phyloP scores from a whole-genome alignment of 2,329 filamentous ascomycete species.

The Calonectria fujianensis region DNA sequence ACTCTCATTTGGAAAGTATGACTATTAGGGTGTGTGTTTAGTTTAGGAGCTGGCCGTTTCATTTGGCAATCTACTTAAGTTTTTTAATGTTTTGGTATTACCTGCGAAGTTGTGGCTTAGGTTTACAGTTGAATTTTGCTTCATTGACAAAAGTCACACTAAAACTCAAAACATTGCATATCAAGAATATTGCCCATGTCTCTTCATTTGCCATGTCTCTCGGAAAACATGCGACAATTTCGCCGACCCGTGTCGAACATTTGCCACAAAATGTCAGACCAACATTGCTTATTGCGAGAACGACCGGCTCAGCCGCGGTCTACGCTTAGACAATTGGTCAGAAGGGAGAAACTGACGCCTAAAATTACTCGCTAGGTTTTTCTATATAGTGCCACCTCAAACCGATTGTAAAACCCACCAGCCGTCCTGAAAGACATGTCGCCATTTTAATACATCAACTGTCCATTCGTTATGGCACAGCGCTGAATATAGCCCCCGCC shows the following conservation, averaged over 20 bases:
- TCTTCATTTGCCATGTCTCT: neutral
- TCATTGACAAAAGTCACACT: neutral
- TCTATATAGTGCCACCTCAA: conserved; percentile 4
- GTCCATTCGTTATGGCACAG: conserved; percentile 37
- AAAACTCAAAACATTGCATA: neutral
- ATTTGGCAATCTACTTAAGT: neutral
- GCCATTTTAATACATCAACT: conserved; percentile 28
- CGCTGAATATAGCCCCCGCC: conserved; percentile 7
- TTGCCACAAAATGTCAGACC: too few relatives aligned
- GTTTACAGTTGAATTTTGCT: neutral
- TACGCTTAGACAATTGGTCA: neutral
- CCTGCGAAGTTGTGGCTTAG: neutral
- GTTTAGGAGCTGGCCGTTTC: fast-evolving
- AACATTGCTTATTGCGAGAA: neutral
- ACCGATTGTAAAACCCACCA: conserved; percentile 3
- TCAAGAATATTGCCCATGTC: neutral
- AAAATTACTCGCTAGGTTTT: conserved; percentile 25
- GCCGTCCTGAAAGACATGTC: conserved; percentile 38
- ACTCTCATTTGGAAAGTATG: neutral
- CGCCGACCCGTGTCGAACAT: neutral
- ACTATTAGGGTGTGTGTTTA: neutral
- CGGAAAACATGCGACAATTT: neutral
- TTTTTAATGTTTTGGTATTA: neutral
- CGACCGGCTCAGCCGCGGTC: neutral
- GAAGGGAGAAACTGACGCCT: conserved; percentile 32